phyloP scores from a whole-genome alignment of 345 rosid genomes.

The Rhodamnia argentea region DNA sequence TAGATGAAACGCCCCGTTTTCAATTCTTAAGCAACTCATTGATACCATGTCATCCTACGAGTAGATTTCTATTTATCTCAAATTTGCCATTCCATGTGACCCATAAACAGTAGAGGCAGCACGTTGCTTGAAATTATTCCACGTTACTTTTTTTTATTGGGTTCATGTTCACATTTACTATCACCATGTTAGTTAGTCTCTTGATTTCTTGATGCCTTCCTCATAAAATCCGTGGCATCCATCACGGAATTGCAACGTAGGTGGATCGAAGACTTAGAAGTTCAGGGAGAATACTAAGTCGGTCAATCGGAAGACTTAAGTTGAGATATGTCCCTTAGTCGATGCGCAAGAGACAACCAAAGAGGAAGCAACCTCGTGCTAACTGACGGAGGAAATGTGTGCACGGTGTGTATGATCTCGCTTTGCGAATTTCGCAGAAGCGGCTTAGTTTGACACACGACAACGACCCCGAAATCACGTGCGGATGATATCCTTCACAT shows the following conservation, averaged over 20 bases:
- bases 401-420: background rate
- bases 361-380: background rate
- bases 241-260: background rate
- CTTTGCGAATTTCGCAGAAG: background rate
- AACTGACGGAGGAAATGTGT: background rate
- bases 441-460: background rate
- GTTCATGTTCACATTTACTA: background rate
- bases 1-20: no score
- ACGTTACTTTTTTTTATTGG: background rate
- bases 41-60: background rate
- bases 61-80: background rate
- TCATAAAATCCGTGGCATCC: background rate
- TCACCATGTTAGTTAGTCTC: no score
- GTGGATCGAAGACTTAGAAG: background rate
- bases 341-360: background rate
- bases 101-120: background rate
- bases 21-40: background rate
- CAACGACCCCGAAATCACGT: background rate
- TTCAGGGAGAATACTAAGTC: background rate
- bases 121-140: background rate
- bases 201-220: background rate
- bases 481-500: background rate
- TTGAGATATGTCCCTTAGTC: background rate
- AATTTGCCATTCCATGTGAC: background rate
- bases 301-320: background rate